Base-by-base conservation (phyloP, 2,329 filamentous ascomycete species). In the Septoria petroselini region DNA sequence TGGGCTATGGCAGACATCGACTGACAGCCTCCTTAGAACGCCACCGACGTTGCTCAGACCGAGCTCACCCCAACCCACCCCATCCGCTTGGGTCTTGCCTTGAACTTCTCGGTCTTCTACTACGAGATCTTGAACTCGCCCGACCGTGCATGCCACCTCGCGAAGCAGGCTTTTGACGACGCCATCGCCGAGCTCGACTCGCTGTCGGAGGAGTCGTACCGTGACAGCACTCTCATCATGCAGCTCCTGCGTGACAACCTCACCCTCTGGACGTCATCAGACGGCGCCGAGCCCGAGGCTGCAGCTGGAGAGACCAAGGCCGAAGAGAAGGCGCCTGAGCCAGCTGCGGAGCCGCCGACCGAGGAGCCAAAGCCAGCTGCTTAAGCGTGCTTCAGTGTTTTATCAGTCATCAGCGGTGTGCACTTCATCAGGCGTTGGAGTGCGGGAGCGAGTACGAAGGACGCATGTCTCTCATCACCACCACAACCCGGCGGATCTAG, bases 31-130 rank as follows among this genome's bases (percentile, higher is more conserved):
- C 48, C 61, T 49, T 68, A 93, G 90, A 95, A 88, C 75, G 91
- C 91, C 65, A 97, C 91, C 78, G 91, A 96, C 68, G 91, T 97
- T 69, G 93, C 93, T 65, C 91, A 96, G 81, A 95, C 88, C 62
- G 91, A 97, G 76, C 85, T 97, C 65, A 91, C 91, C 58, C 91
- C 91, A 58, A 97, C 93, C 56, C 91, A 97, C 81, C 91, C 91
- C 66, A 97, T 97, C 78, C 91, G 91, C 68, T 88, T 97, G 61
- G 91, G 91, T 73, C 86, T 97, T 68, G 91, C 91, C 63, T 84
- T 97, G 65, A 97, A 96, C 86, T 96, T 97, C 84, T 96, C 91
- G 59, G 91, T 96, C 68, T 96, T 96, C 81, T 95, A 95, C 84
- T 95, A 96, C 76, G 93, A 96, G 82, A 96, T 96, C 72, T 80